A percentile compares a stretch with the other conserved stretches of the same genome.
These are phyloP conservation scores for Saccharum officinarum DNA, from an alignment of 176 grass and related monocot genomes.

Conservation along the genomic window DNA sequence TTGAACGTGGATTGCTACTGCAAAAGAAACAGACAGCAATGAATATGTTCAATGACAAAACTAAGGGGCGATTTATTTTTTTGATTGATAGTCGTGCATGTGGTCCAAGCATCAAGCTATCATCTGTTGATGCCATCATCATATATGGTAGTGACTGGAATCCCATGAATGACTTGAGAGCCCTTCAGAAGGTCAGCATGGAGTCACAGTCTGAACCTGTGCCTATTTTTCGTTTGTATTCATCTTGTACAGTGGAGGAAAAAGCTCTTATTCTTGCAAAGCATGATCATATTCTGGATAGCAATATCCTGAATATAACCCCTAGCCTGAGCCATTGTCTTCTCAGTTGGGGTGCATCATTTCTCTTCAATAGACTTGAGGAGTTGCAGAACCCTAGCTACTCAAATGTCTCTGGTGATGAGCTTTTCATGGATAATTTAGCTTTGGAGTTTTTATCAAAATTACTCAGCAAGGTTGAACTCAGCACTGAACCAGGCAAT, in stretches of 20 bases:
- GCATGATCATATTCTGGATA: slow-evolving; percentile 66
- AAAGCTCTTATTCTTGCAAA: slow-evolving; percentile 81
- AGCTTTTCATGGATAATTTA: slow-evolving; percentile 52
- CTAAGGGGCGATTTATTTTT: slow-evolving; percentile 79
- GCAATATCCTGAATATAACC: slow-evolving; percentile 60
- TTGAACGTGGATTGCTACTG: slow-evolving; percentile 62
- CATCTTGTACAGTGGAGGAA: slow-evolving; percentile 82
- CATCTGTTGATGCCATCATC: slow-evolving; percentile 78
- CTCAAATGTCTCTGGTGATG: slow-evolving; percentile 41
- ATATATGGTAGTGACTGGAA: slow-evolving; percentile 92
- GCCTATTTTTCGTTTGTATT: slow-evolving; percentile 76
- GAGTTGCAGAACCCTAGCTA: slow-evolving; percentile 46
- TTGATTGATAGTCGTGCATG: slow-evolving; percentile 85
- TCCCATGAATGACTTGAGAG: slow-evolving; percentile 77
- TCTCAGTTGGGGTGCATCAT: slow-evolving; percentile 81
- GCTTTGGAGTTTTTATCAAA: slow-evolving; percentile 47
- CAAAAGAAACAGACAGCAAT: slow-evolving; percentile 67
- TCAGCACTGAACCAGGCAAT: slow-evolving; percentile 18
- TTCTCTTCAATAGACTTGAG: slow-evolving; percentile 69
- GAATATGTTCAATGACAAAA: slow-evolving; percentile 89
- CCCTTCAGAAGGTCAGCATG: slow-evolving; percentile 71
- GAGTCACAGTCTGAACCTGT: slow-evolving; percentile 55
- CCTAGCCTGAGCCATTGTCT: slow-evolving; percentile 70
- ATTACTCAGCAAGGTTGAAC: slow-evolving; percentile 43
- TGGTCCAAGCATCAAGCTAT: slow-evolving; percentile 81